Conservation (phyloP, 495 filamentous ascomycete genomes). For the Elaphomyces granulatus region DNA sequence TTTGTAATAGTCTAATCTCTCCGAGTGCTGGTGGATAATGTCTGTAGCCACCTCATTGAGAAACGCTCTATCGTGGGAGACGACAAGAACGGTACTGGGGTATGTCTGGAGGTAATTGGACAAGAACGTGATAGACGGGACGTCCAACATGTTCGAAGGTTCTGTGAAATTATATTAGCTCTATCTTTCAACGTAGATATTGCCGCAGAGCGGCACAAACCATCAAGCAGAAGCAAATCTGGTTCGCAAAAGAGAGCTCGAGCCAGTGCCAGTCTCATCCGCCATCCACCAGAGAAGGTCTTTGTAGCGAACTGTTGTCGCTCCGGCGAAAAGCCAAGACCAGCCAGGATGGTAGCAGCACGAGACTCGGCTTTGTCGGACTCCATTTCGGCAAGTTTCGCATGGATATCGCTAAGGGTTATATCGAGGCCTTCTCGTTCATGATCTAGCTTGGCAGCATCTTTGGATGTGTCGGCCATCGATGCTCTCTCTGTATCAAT, state of each 20-base stretch:
- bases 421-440: conserved; percentile 82
- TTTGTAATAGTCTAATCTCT: conserved; percentile 96
- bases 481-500: conserved; percentile 67
- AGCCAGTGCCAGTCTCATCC: conserved; percentile 92
- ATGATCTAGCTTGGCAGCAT: conserved; percentile 68
- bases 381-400: conserved; percentile 96
- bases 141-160: conserved; percentile 99
- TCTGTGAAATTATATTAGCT: conserved; percentile 33
- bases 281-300: conserved; percentile 99
- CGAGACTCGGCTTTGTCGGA: conserved; percentile 95
- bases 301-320: conserved; percentile 86
- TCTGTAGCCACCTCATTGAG: conserved; percentile 99
- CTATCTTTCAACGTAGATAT: no score
- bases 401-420: conserved; percentile 77
- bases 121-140: conserved; percentile 98
- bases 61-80: conserved; percentile 98
- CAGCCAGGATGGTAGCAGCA: conserved; percentile 89
- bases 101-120: conserved; percentile 91
- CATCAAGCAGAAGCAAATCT: conserved; percentile 86
- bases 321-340: conserved; percentile 91
- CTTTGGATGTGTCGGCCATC: conserved; percentile 74
- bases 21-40: conserved; percentile 97
- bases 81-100: conserved; percentile 88
- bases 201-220: no score
- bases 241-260: conserved; percentile 97